These are phyloP conservation scores for Arachnomyces sp. DNA, from an alignment of 2,329 filamentous ascomycete genomes.

Conservation along the genomic window DNA sequence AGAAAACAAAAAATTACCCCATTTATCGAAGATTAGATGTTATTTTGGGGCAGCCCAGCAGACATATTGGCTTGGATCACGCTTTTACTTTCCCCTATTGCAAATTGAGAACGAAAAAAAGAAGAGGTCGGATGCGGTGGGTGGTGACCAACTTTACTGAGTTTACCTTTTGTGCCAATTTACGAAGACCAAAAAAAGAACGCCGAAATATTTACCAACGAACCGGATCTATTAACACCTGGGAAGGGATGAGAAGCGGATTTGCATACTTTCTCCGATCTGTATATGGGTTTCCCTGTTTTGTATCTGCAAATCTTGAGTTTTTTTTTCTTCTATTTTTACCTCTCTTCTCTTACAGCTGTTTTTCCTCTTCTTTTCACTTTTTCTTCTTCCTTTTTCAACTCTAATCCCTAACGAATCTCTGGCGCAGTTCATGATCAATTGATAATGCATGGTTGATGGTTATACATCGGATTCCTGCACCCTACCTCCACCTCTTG, in stretches of 20 bases:
- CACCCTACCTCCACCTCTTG: too few species aligned
- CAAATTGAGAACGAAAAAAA: slow-evolving; percentile 22
- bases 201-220: slow-evolving; percentile 13
- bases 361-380: slow-evolving; percentile 9
- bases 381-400: slow-evolving; percentile 1
- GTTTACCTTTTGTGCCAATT: slow-evolving; percentile 13
- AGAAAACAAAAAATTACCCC: slow-evolving; percentile 31
- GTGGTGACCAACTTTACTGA: slow-evolving; percentile 19
- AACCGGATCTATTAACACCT: slow-evolving; percentile 20
- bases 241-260: slow-evolving; percentile 29
- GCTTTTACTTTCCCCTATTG: slow-evolving; percentile 19
- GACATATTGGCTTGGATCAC: slow-evolving; percentile 24
- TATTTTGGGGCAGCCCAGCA: slow-evolving; percentile 34
- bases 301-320: slow-evolving; percentile 18
- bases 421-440: neutral
- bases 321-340: slow-evolving; percentile 9
- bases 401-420: neutral
- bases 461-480: too few species aligned
- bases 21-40: slow-evolving; percentile 34
- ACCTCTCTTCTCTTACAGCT: slow-evolving; percentile 7
- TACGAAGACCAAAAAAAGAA: slow-evolving; percentile 14
- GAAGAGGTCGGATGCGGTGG: slow-evolving; percentile 19
- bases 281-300: slow-evolving; percentile 27
- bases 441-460: too few species aligned
- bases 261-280: slow-evolving; percentile 27